Percentiles rank a stretch among this genome's conserved stretches.
Conservation (phyloP, 2,329 filamentous ascomycete genomes). For the Penicillium hordei region DNA sequence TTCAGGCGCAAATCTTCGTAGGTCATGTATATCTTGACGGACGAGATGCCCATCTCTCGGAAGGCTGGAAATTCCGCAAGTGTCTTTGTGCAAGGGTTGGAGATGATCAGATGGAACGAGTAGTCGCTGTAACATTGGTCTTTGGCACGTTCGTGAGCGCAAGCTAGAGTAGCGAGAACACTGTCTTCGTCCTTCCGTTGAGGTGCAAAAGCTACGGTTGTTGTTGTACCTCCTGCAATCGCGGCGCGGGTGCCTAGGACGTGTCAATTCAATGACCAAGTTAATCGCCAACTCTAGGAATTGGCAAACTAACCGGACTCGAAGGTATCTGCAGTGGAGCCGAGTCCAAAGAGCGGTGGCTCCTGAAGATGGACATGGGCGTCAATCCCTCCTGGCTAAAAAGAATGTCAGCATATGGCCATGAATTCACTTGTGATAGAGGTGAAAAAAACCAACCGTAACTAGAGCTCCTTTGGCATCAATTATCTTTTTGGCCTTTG, state of each 20-base stretch:
- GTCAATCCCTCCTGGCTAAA: constrained; percentile 48
- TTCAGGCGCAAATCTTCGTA: constrained; percentile 45
- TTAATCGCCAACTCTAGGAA: neutral
- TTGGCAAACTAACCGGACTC: neutral
- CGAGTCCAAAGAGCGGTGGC: neutral
- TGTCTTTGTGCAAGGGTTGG: constrained; percentile 25
- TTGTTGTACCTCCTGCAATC: constrained; percentile 60
- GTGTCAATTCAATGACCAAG: too few relatives aligned
- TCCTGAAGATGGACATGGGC: constrained; percentile 46
- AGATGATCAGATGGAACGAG: constrained; percentile 50
- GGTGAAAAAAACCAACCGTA: neutral
- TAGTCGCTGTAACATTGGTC: constrained; percentile 53
- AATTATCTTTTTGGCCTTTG: neutral
- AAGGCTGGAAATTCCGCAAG: constrained; percentile 42
- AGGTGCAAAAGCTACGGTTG: constrained; percentile 58
- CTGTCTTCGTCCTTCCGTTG: constrained; percentile 14
- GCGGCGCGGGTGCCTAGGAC: constrained; percentile 31
- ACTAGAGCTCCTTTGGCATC: constrained; percentile 11
- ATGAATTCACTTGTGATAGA: neutral
- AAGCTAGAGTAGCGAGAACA: neutral
- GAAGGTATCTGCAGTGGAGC: neutral
- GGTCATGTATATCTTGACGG: constrained; percentile 50
- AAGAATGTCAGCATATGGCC: neutral
- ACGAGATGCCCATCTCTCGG: neutral
- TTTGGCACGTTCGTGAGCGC: neutral